Evolutionary conservation across 2,329 filamentous ascomycete genomes (phyloP).

Genomic region (Elsinoe fawcettii): DNA sequence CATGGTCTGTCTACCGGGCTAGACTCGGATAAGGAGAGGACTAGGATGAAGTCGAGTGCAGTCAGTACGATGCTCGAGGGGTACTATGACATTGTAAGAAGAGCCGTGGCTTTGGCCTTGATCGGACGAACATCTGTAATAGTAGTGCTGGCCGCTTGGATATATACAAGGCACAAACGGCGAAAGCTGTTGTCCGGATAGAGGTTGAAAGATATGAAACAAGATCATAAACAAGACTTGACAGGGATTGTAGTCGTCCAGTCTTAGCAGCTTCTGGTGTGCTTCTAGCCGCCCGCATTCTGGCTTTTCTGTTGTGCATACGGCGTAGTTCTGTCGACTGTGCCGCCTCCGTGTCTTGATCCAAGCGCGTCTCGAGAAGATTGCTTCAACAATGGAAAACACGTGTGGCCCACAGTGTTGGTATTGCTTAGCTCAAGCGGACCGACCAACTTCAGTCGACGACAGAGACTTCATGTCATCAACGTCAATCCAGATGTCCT

Average conservation of each 20-base stretch:
- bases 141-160: slow-evolving; percentile 16
- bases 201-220: neutral
- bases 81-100: slow-evolving; percentile 45
- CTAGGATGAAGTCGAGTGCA: slow-evolving; percentile 23
- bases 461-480: neutral
- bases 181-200: neutral
- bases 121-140: slow-evolving; percentile 27
- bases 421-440: neutral
- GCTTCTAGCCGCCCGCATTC: neutral
- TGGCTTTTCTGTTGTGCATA: neutral
- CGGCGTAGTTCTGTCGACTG: slow-evolving; percentile 2
- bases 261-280: neutral
- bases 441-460: slow-evolving; percentile 1
- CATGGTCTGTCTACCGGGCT: slow-evolving; percentile 12
- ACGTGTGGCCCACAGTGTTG: slow-evolving; percentile 1
- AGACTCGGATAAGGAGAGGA: slow-evolving; percentile 7
- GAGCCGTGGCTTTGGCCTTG: slow-evolving; percentile 39
- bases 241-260: no score
- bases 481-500: neutral
- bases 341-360: neutral
- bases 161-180: slow-evolving; percentile 6
- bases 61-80: slow-evolving; percentile 45
- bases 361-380: slow-evolving; percentile 8
- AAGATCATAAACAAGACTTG: neutral
- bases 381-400: neutral